phyloP scores from a whole-genome alignment of 352 stramenopile species.

The Phytophthora ramorum region DNA sequence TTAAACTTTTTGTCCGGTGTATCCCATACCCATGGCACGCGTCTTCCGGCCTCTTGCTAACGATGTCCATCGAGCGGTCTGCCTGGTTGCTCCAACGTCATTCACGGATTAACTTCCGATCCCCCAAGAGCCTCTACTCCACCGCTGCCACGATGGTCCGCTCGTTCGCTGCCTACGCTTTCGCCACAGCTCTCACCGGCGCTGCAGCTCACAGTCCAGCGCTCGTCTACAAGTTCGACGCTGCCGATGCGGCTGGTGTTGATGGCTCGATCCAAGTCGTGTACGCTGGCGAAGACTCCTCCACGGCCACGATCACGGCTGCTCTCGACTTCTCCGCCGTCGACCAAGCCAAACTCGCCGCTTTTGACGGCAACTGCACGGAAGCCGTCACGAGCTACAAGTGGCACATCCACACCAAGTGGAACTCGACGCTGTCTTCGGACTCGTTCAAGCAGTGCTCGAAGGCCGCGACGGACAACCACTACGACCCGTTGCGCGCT shows the following conservation, averaged over 20 bases:
- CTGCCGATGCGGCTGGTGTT: conserved; percentile 38
- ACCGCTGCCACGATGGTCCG: conserved; percentile 10
- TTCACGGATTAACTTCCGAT: conserved; percentile 29
- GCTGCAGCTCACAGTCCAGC: conserved; percentile 1
- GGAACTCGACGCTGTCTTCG: conserved; percentile 41
- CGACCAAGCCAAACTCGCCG: conserved; percentile 26
- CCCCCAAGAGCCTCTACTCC: neutral
- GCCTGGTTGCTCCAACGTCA: conserved; percentile 1
- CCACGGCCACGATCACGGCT: conserved; percentile 43
- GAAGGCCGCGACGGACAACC: conserved; percentile 48
- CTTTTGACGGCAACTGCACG: conserved; percentile 50
- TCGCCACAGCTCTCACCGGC: neutral
- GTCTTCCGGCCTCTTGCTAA: neutral
- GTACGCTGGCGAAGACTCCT: conserved; percentile 41
- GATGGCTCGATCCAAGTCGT: conserved; percentile 45
- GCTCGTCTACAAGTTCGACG: conserved; percentile 55
- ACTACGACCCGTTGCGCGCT: conserved; percentile 58
- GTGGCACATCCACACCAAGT: conserved; percentile 69
- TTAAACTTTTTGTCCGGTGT: neutral
- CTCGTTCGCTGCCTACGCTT: neutral
- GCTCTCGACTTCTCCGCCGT: conserved; percentile 52
- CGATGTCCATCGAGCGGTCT: neutral
- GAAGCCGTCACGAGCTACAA: conserved; percentile 47
- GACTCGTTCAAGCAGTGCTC: conserved; percentile 52
- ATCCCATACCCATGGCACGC: neutral